Conservation (phyloP, 2,329 filamentous ascomycete genomes). For the Keithomyces neogunnii region DNA sequence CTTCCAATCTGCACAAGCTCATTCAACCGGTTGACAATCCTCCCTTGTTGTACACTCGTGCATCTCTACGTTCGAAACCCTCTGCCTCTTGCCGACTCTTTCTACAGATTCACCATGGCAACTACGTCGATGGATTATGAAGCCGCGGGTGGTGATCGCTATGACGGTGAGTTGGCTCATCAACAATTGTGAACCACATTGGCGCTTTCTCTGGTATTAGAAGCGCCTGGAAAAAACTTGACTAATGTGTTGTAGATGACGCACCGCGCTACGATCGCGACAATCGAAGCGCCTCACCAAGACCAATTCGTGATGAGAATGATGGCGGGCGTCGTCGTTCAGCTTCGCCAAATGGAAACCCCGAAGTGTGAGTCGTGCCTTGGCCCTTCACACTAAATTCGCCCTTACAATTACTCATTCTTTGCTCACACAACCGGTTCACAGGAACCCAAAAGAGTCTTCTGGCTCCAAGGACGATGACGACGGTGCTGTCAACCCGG, state of each 20-base stretch:
- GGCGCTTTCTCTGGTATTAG: background rate
- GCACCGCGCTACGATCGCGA: slow-evolving; percentile 58
- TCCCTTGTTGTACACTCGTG: slow-evolving; percentile 1
- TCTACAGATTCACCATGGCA: slow-evolving; percentile 36
- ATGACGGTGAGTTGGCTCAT: slow-evolving; percentile 43
- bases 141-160: slow-evolving; percentile 57
- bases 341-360: slow-evolving; percentile 48
- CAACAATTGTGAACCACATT: background rate
- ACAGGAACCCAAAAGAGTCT: slow-evolving; percentile 43
- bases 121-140: slow-evolving; percentile 65
- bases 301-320: slow-evolving; percentile 51
- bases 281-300: slow-evolving; percentile 58
- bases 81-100: background rate
- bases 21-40: slow-evolving; percentile 6
- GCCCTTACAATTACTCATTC: too few species aligned
- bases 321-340: slow-evolving; percentile 53
- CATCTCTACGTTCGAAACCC: slow-evolving; percentile 7
- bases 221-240: background rate
- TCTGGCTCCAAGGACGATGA: slow-evolving; percentile 52
- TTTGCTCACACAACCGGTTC: background rate
- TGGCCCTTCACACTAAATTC: background rate
- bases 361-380: slow-evolving; percentile 17
- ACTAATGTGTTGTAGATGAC: slow-evolving; percentile 41
- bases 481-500: slow-evolving; percentile 78
- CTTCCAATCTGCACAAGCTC: slow-evolving; percentile 9